A percentile compares a stretch with the other conserved stretches of the same genome.
Conservation (phyloP, 2,329 filamentous ascomycete genomes). For the Fusarium stilboides region DNA sequence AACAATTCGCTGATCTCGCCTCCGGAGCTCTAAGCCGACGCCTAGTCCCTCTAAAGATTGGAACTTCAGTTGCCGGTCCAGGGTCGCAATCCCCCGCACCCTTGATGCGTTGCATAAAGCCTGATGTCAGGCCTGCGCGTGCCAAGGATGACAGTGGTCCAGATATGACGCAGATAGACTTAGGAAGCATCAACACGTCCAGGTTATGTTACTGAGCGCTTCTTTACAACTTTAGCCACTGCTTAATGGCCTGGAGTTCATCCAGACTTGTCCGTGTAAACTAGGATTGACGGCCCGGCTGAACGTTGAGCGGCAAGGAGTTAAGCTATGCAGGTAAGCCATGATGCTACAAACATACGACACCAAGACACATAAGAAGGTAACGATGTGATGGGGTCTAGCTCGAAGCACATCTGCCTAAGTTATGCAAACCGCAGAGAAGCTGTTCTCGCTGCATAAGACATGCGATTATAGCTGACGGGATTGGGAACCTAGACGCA, state of each 20-base stretch:
- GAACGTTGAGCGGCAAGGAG: not conserved
- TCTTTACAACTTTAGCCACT: not conserved
- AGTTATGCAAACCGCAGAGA: not conserved
- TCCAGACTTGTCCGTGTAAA: not conserved
- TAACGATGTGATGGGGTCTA: not conserved
- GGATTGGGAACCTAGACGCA: not conserved
- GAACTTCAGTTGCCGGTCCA: not conserved
- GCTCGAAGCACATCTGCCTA: not conserved
- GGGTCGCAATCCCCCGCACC: not conserved
- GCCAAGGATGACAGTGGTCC: not conserved
- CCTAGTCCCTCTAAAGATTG: not conserved
- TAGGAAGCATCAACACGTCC: not conserved
- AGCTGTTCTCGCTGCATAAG: not conserved
- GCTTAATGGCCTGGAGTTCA: not conserved
- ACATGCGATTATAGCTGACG: not conserved
- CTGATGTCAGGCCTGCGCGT: not conserved
- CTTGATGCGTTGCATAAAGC: not conserved
- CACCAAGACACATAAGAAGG: too few relatives aligned
- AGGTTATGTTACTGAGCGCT: not conserved
- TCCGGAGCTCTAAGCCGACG: not conserved
- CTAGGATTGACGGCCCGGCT: not conserved
- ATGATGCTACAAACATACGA: not conserved
- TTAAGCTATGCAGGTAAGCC: not conserved
- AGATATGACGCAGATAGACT: not conserved
- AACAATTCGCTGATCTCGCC: not conserved